Evolutionary conservation across 2,329 filamentous ascomycete species (phyloP), one percentile per base, ranked within the genome.

Genomic region (Aspergillus amoenus): DNA sequence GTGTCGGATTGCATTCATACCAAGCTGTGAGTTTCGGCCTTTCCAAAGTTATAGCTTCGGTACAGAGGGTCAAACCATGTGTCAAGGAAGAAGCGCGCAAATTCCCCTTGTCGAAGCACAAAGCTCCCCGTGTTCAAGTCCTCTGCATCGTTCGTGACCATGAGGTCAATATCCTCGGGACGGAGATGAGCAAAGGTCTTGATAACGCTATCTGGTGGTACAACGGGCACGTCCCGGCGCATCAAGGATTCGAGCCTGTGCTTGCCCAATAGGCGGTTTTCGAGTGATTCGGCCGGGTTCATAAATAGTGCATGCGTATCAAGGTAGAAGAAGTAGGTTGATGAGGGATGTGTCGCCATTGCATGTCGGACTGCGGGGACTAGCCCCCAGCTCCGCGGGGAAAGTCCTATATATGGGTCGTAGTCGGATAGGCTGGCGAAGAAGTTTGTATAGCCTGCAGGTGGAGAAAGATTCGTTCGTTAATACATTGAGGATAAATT

Each of bases 61-160:
- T 96, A 99, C 43, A 97, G 79, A 47, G 94, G 94, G 72, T 97
- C 92, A 70, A 94, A 96, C 94, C 94, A 99, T 1, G 90, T 89
- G 72, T 99, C 94, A 17, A 97, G 76, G 70, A 99, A 91, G 79
- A 90, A 99, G 69, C 89, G 89, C 44, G 90, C 89, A 91, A 93
- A 99, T 55, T 94, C 91, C 21, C 93, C 91, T 59, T 89, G 90
- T 61, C 86, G 83, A 12, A 99, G 72, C 13, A 97, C 79, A 61
- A 96, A 88, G 74, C 91, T 96, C 11, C 85, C 86, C 15, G 87
- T 83, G 24, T 86, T 85, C 52, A 99, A 72, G 5, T 93, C 93
- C 37, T 90, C 88, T 47, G 83, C 84, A 70, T 99, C 94, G 75
- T 97, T 92, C 6, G 90, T 89, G 39, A 97, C 73, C 40, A 97